Evolutionary conservation across 1,139 yeast genomes (phyloP), one percentile per base, ranked within the genome.

Genomic region (Suhomyces yuchorum): DNA sequence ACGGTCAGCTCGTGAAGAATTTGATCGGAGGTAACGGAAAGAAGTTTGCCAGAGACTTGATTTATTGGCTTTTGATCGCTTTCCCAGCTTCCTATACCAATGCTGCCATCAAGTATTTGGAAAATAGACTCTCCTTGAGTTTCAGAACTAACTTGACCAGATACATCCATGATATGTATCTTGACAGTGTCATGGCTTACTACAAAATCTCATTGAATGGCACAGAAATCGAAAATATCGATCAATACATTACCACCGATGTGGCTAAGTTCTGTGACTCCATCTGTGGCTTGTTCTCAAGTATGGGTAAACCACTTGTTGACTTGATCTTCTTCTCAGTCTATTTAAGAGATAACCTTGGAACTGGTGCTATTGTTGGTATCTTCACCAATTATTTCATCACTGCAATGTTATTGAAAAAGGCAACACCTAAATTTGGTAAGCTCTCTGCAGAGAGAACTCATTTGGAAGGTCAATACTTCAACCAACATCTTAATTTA

Each of bases 81-180:
- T 84, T 91, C 55, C 98, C 97, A 1, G 96, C 97, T 0, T 85
- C 96, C 2, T 92, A 90, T 64, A 88, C 97, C 19, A 92, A 92
- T 66, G 87, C 96, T 42, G 92, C 95, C 51, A 92, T 92, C 62
- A 88, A 87, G 61, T 89, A 82, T 61, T 71, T 92, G 59, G 90
- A 92, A 49, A 80, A 85, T 59, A 79, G 90, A 58, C 72, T 92
- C 50, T 83, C 96, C 14, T 76, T 90, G 53, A 89, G 88, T 58
- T 92, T 92, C 70, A 81, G 97, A 70, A 86, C 96, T 1, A 85
- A 87, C 56, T 74, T 92, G 58, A 84, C 87, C 28, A 80, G 97
- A 56, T 92, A 92, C 65, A 81, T 91, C 55, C 97, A 92, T 67
- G 97, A 92, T 62, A 78, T 92, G 67, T 92, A 92, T 63, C 75